Base-by-base conservation (phyloP, 345 rosid genomes). In the Hibiscus trionum region DNA sequence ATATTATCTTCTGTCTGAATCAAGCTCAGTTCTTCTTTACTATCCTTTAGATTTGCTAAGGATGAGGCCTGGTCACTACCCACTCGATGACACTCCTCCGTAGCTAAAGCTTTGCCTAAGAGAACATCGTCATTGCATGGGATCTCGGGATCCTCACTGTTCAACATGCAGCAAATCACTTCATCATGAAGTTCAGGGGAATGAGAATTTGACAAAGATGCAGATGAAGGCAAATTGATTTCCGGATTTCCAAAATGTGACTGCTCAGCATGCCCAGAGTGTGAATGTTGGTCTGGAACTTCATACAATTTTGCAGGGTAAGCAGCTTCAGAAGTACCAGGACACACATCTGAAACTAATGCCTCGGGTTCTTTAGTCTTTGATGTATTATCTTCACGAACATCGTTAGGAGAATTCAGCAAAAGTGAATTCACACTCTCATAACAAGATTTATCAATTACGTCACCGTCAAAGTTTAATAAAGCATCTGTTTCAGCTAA, bases 81-180 rank as follows among this genome's bases (percentile, higher is more conserved):
- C 68, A 44, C 27, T 26, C 60, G 69, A 50, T 73, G 64, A 59
- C 58, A 21, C 49, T 61, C 65, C 55, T 66, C 61, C 0, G 11
- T 12, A 72, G 77, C 7, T 35, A 58, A 56, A 42, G 66, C 53
- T 73, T 75, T 68, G 24, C 72, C 27, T 26, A 73, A 76, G 61
- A 84, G 44, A 69, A 89, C 70, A 82, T 84, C 85, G 80, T 90
- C 89, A 53, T 89, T 89, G 83, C 84, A 79, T 60, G 99, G 97
- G 80, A 95, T 77, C 72, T 92, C 93, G 26, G 85, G 85, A 75
- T 92, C 92, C 80, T 92, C 96, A 47, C 69, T 75, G 80, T 82
- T 90, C 78, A 92, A 69, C 49, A 58, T 17, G 80, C 97, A 91
- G 72, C 70, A 57, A 77, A 79, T 39, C 44, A 49, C 74, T 75